Conservation (phyloP, 352 stramenopile genomes). For the Globisporangium spiculum region DNA sequence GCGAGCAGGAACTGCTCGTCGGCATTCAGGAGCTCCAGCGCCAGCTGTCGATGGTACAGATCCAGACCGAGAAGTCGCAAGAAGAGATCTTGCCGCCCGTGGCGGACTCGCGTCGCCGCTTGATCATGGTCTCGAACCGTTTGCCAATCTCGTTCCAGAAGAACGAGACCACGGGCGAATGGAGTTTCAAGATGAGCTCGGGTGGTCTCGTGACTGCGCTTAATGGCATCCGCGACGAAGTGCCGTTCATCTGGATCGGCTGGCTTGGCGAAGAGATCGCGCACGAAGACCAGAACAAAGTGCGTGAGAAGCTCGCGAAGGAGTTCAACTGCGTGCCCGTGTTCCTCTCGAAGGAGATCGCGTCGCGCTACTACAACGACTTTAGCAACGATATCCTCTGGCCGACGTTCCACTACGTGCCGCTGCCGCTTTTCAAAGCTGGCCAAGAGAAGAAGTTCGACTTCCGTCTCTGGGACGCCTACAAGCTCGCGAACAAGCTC, state of each 20-base stretch:
- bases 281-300: slow-evolving; percentile 77
- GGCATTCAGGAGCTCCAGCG: slow-evolving; percentile 91
- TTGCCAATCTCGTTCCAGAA: slow-evolving; percentile 87
- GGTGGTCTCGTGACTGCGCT: slow-evolving; percentile 87
- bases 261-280: slow-evolving; percentile 88
- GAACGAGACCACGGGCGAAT: slow-evolving; percentile 84
- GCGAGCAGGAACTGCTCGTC: slow-evolving; percentile 86
- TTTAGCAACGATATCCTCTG: slow-evolving; percentile 92
- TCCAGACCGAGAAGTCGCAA: slow-evolving; percentile 74
- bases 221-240: slow-evolving; percentile 83
- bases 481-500: slow-evolving; percentile 83
- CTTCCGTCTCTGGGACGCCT: slow-evolving; percentile 82
- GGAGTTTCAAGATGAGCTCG: slow-evolving; percentile 86
- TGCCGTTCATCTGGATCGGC: slow-evolving; percentile 91
- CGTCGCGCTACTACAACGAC: slow-evolving; percentile 90
- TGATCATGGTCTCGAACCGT: slow-evolving; percentile 91
- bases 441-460: slow-evolving; percentile 92
- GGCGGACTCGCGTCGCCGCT: slow-evolving; percentile 53
- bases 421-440: slow-evolving; percentile 83
- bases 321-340: slow-evolving; percentile 90
- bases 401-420: slow-evolving; percentile 92
- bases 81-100: slow-evolving; percentile 68
- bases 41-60: slow-evolving; percentile 86
- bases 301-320: slow-evolving; percentile 75
- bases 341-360: slow-evolving; percentile 87